These are phyloP conservation scores for Gentiana straminea DNA, from an alignment of 257 asterid species.

Conservation along the genomic window DNA sequence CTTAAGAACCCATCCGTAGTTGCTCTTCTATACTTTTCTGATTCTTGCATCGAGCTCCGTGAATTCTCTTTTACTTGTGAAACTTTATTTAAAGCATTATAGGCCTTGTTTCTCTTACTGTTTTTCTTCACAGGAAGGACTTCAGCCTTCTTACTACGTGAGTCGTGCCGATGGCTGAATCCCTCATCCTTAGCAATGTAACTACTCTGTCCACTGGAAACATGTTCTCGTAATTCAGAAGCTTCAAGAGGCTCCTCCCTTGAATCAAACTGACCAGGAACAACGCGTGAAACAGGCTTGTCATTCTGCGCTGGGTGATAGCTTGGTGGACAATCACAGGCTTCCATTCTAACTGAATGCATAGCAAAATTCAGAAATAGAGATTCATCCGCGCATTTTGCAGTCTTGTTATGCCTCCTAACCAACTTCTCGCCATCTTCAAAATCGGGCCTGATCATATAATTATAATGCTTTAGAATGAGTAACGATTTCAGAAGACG, in stretches of 20 bases:
- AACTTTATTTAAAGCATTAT: slow-evolving; percentile 49
- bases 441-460: slow-evolving; percentile 57
- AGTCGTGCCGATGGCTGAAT: slow-evolving; percentile 24
- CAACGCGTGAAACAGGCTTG: slow-evolving; percentile 32
- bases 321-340: slow-evolving; percentile 96
- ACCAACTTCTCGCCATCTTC: slow-evolving; percentile 92
- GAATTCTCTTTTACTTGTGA: slow-evolving; percentile 77
- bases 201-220: slow-evolving; percentile 31
- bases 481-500: slow-evolving; percentile 3
- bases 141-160: slow-evolving; percentile 28
- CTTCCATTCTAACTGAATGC: slow-evolving; percentile 99
- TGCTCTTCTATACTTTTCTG: slow-evolving; percentile 60
- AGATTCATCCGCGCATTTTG: slow-evolving; percentile 81
- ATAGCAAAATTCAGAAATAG: slow-evolving; percentile 86
- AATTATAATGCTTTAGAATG: slow-evolving; percentile 26
- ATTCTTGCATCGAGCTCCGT: slow-evolving; percentile 62
- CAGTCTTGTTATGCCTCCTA: slow-evolving; percentile 60
- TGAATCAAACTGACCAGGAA: slow-evolving; percentile 37
- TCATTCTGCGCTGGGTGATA: slow-evolving; percentile 39
- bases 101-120: slow-evolving; percentile 39
- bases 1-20: slow-evolving; percentile 61
- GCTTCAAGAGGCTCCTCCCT: slow-evolving; percentile 46
- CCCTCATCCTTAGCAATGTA: slow-evolving; percentile 35
- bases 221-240: slow-evolving; percentile 32
- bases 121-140: slow-evolving; percentile 51